Percentiles rank a stretch among this genome's conserved stretches.
Evolutionary conservation across 768 basidiomycete species (phyloP).

Genomic region (Holtermannia corniformis): DNA sequence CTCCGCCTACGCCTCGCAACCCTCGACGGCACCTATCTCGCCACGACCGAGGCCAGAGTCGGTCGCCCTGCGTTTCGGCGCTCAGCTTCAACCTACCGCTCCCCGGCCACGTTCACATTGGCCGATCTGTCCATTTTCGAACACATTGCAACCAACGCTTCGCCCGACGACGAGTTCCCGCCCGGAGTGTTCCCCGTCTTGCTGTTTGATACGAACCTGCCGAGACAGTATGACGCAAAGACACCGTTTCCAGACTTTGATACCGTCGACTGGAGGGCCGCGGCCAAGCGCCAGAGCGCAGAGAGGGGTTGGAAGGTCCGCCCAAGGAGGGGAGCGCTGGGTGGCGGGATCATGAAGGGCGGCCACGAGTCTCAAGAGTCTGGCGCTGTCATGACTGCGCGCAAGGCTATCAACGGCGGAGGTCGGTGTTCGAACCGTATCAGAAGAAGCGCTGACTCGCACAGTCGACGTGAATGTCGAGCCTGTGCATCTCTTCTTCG

Average conservation of each 20-base stretch:
- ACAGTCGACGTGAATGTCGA: conserved; percentile 19
- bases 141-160: conserved; percentile 17
- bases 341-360: conserved; percentile 24
- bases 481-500: conserved; percentile 69
- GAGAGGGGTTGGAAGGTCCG: conserved; percentile 36
- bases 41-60: conserved; percentile 7
- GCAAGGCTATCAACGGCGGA: no score
- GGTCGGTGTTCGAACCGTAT: no score
- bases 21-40: conserved; percentile 11
- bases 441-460: background rate
- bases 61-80: conserved; percentile 3
- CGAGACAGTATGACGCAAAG: conserved; percentile 48
- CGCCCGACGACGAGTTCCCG: conserved; percentile 15
- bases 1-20: conserved; percentile 22
- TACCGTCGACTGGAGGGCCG: conserved; percentile 31
- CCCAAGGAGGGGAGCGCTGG: no score
- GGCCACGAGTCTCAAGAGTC: background rate
- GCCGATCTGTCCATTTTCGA: conserved; percentile 32
- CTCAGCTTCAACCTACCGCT: conserved; percentile 5
- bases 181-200: conserved; percentile 51
- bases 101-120: conserved; percentile 7
- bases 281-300: conserved; percentile 13
- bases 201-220: conserved; percentile 61
- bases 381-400: conserved; percentile 4
- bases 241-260: conserved; percentile 32